Base-by-base conservation (phyloP, 768 basidiomycete species). In the Lactarius hatsudake region DNA sequence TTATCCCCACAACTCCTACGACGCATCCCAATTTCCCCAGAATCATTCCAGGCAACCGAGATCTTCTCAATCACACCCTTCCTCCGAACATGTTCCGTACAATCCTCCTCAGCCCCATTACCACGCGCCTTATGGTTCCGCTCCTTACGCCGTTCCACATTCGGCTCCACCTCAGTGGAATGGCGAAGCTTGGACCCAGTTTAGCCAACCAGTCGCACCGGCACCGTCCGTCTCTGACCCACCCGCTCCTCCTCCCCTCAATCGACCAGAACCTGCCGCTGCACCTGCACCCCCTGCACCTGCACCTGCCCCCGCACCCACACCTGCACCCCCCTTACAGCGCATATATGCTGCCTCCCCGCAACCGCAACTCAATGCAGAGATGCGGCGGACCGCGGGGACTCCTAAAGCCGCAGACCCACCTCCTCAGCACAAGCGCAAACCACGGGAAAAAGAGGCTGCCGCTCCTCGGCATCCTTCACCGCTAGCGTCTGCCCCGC, bases 371-470 rank as follows among this genome's bases (percentile, higher is more conserved):
- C 69, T 73, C 23, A 76, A 76, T 53, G n/a, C 51, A 1, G 67
- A 68, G 53, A 56, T 59, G 26, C 67, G 67, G 26, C 75, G 78
- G 61, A 69, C 76, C 40, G 75, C 79, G 34, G 78, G 73, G 66
- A 61, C 68, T 10, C 68, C 64, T 40, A 65, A 65, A 45, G 30
- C 54, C 23, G 30, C 62, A 15, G 70, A 69, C 6, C 59, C 64
- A 15, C 64, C 64, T 30, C 42, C 68, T 6, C 74, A 76, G 53
- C 73, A 75, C 70, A 79, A 77, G 73, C 75, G 74, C 28, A 80
- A 76, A 66, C 76, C 75, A 66, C 76, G 72, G 56, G 79, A 78
- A 64, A 78, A 80, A 64, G 78, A 78, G 66, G 73, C 74, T 5
- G 61, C 67, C 30, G 48, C 61, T 71, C 76, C 51, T 69, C 73